Base-by-base conservation (phyloP, 345 rosid genomes). In the Rhodamnia rubescens region DNA sequence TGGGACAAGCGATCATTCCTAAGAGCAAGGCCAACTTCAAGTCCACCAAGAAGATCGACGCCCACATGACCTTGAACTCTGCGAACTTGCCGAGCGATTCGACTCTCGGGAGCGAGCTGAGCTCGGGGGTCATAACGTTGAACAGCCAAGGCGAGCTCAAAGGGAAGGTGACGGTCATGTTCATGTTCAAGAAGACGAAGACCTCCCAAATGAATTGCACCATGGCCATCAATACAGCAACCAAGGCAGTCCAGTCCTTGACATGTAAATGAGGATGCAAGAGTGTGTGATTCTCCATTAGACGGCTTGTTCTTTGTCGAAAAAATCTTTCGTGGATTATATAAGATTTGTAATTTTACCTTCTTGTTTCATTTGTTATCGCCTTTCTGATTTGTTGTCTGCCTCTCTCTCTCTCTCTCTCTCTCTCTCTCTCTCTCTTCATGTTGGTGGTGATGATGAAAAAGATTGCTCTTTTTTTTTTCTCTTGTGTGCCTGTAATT, bases 121-220 rank as follows among this genome's bases (percentile, higher is more conserved):
- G 50, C 22, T 26, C 69, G 3, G 85, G 83, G 74, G 13, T 74
- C 18, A 64, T 86, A 14, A 53, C 53, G 11, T 49, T 86, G 42
- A 83, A 14, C 11, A 55, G 85, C 42, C 61, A 83, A 1, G 82
- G 85, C 13, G 84, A 12, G 74, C 15, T 86, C 57, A 29, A 42
- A 20, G 88, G 88, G 36, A 83, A 86, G 53, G 59, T 86, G 16
- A 57, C 53, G 12, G 50, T 86, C 47, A 26, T 83, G 83, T 53
- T 61, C 26, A 36, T 86, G 52, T 81, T 86, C 53, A 83, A 74
- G 75, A 83, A 64, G 74, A 74, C 27, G 85, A 86, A 83, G 82
- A 50, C 85, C 50, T 15, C 83, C 27, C 29, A 21, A 16, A 50
- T 86, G 85, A 81, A 86, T 69, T 86, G 87, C 87, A 86, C 87